phyloP scores from a whole-genome alignment of 164 flowering plant species.

The Protea cynaroides region DNA sequence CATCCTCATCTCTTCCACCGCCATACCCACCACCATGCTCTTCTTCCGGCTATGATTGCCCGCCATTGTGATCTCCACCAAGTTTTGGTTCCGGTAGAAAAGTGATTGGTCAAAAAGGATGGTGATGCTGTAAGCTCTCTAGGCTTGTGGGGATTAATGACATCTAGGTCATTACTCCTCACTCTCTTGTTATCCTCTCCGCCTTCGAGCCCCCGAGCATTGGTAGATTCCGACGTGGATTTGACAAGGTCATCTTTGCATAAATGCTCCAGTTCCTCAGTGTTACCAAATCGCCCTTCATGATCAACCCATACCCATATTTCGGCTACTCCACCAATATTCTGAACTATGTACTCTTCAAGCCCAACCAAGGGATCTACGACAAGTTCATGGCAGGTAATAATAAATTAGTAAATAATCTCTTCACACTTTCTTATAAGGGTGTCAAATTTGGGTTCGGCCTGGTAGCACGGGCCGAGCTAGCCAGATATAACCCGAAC shows the following conservation, averaged over 20 bases:
- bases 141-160: conserved; percentile 34
- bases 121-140: too few species aligned
- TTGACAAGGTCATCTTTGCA: conserved; percentile 37
- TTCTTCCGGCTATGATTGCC: too few species aligned
- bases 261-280: conserved; percentile 63
- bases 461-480: too few species aligned
- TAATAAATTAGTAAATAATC: too few species aligned
- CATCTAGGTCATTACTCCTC: conserved; percentile 66
- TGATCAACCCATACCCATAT: conserved; percentile 89
- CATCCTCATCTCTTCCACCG: too few species aligned
- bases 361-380: conserved; percentile 40
- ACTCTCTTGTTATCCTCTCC: conserved; percentile 60
- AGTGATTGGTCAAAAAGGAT: too few species aligned
- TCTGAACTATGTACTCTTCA: conserved; percentile 51
- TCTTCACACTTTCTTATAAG: too few species aligned
- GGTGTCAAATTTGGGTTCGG: too few species aligned
- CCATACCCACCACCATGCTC: too few species aligned
- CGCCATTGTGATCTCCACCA: too few species aligned
- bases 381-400: conserved; percentile 47
- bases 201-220: conserved; percentile 55
- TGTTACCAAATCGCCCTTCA: conserved; percentile 59
- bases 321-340: conserved; percentile 42
- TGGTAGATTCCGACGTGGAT: conserved; percentile 58
- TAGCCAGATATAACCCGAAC: too few species aligned
- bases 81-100: too few species aligned